These are phyloP conservation scores for Thielaviopsis ethacetica DNA, from an alignment of 2,329 filamentous ascomycete species.

Conservation along the genomic window DNA sequence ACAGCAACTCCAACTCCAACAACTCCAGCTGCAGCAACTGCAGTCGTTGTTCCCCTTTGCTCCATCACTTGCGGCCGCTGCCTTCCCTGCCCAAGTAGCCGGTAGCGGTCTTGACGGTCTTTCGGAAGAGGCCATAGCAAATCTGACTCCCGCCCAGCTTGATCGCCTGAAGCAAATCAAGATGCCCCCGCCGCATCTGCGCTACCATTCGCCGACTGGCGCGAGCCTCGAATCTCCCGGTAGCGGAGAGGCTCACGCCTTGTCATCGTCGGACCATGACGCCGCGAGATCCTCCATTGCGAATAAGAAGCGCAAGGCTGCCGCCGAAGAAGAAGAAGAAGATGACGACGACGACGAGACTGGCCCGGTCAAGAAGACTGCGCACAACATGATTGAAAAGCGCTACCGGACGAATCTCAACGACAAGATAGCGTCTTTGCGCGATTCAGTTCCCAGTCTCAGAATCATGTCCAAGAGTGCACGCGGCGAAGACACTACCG, in stretches of 20 bases:
- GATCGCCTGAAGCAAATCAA: constrained; percentile 42
- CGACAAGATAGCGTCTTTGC: constrained; percentile 84
- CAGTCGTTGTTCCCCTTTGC: constrained; percentile 9
- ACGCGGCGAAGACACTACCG: constrained; percentile 49
- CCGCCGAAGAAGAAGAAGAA: constrained; percentile 42
- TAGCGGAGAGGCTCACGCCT: constrained; percentile 29
- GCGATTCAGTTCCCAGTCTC: constrained; percentile 82
- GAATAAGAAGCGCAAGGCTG: constrained; percentile 54
- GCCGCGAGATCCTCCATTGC: constrained; percentile 27
- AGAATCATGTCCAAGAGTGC: constrained; percentile 66
- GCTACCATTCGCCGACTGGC: constrained; percentile 42
- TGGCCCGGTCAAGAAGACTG: constrained; percentile 60
- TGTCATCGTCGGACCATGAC: constrained; percentile 42
- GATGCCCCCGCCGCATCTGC: constrained; percentile 46
- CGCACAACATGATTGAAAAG: constrained; percentile 98
- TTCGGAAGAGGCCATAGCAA: constrained; percentile 13
- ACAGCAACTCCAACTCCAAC: constrained; percentile 7
- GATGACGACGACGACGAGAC: constrained; percentile 42
- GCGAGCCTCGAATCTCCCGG: constrained; percentile 38
- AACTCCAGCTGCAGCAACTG: constrained; percentile 6
- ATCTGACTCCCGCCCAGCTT: constrained; percentile 40
- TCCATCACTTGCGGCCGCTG: not conserved
- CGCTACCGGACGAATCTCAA: constrained; percentile 91
- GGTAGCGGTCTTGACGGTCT: constrained; percentile 8
- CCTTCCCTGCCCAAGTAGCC: constrained; percentile 1